These are phyloP conservation scores for Psidium friedrichsthalianum DNA, from an alignment of 345 rosid genomes.

Conservation along the genomic window DNA sequence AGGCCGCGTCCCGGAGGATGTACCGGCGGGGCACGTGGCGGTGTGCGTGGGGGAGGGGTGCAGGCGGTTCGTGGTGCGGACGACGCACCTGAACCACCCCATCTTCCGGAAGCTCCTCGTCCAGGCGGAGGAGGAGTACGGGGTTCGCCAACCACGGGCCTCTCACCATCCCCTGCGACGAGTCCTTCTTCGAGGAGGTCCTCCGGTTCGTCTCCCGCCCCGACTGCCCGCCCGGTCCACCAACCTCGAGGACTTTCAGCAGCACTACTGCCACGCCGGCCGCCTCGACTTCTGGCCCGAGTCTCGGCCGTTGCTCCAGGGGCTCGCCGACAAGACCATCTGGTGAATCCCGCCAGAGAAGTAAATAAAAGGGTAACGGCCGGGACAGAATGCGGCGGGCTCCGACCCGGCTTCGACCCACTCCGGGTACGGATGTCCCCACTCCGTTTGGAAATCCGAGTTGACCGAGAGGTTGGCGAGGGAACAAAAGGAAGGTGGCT, in stretches of 20 bases:
- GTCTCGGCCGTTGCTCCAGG: slow-evolving; percentile 70
- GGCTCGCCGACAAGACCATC: slow-evolving; percentile 31
- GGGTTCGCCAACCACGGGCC: slow-evolving; percentile 81
- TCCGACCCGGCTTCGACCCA: neutral
- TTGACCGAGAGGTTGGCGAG: too few relatives aligned
- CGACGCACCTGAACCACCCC: slow-evolving; percentile 90
- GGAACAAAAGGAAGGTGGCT: neutral
- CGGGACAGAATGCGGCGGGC: neutral
- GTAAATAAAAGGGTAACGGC: neutral
- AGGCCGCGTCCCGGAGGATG: slow-evolving; percentile 48
- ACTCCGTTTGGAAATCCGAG: too few relatives aligned
- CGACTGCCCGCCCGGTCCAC: slow-evolving; percentile 37
- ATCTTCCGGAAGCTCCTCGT: slow-evolving; percentile 47
- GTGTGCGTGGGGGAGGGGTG: slow-evolving; percentile 54
- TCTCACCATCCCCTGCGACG: slow-evolving; percentile 81
- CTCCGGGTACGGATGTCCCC: neutral
- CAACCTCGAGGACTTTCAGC: slow-evolving; percentile 49
- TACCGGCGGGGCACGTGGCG: slow-evolving; percentile 94
- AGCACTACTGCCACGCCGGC: slow-evolving; percentile 39
- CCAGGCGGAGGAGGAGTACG: slow-evolving; percentile 87
- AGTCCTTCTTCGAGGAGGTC: slow-evolving; percentile 68
- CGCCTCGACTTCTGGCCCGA: slow-evolving; percentile 54
- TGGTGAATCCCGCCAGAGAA: slow-evolving; percentile 17
- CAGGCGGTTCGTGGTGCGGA: slow-evolving; percentile 77
- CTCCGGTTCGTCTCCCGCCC: slow-evolving; percentile 57